These are phyloP conservation scores for Dictyostelium citrinum DNA, from an alignment of 78 protist species.

Conservation along the genomic window DNA sequence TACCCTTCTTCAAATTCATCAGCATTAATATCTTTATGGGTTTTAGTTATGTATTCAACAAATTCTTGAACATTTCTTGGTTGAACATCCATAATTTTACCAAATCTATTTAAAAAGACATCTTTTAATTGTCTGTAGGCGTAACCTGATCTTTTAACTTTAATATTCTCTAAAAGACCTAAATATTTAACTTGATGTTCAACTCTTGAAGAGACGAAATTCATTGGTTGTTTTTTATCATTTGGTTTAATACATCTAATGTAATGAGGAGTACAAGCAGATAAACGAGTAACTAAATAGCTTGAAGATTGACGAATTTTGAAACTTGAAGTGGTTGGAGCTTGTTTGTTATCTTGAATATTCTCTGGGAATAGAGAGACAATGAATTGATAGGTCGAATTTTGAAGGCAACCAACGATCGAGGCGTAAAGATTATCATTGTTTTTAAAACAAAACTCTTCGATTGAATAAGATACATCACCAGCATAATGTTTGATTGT, in stretches of 20 bases:
- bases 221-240: conserved; percentile 55
- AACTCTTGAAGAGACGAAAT: conserved; percentile 61
- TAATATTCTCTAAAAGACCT: conserved; percentile 92
- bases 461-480: conserved; percentile 74
- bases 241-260: conserved; percentile 96
- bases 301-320: conserved; percentile 79
- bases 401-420: conserved; percentile 74
- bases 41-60: conserved; percentile 3
- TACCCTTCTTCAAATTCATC: conserved; percentile 80
- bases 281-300: conserved; percentile 64
- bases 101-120: conserved; percentile 68
- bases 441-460: conserved; percentile 81
- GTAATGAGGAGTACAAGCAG: conserved; percentile 88
- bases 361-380: conserved; percentile 77
- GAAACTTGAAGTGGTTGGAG: conserved; percentile 60
- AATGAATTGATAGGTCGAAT: conserved; percentile 66
- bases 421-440: conserved; percentile 79
- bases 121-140: conserved; percentile 88
- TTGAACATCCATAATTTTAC: conserved; percentile 49
- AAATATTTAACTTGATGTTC: conserved; percentile 90
- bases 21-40: conserved; percentile 13
- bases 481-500: conserved; percentile 87
- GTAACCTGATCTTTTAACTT: conserved; percentile 96
- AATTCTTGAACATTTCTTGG: conserved; percentile 63
- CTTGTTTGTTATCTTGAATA: conserved; percentile 41